A percentile compares a stretch with the other conserved stretches of the same genome.
Conservation (phyloP, 768 basidiomycete species). For the Amanita inopinata region DNA sequence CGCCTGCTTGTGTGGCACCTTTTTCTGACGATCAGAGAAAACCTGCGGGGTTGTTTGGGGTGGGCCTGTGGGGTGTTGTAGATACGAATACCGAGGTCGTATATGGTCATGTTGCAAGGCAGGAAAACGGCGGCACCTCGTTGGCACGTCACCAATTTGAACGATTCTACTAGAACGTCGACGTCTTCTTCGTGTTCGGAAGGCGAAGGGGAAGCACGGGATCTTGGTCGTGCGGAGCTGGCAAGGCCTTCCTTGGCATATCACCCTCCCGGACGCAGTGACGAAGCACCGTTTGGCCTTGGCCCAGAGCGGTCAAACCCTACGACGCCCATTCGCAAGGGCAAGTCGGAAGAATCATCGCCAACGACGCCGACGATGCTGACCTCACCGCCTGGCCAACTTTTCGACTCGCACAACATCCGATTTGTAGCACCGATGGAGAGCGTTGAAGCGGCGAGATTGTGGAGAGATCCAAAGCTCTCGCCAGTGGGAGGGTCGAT, state of each 20-base stretch:
- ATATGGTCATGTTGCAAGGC: neutral
- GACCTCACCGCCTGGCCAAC: neutral
- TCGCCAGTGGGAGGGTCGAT: conserved; percentile 4
- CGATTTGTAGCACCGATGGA: neutral
- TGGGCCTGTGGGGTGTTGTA: too few relatives aligned
- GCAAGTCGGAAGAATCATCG: neutral
- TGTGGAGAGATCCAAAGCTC: conserved; percentile 6
- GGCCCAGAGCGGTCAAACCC: too few relatives aligned
- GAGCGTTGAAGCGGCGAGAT: neutral
- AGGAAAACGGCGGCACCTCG: neutral
- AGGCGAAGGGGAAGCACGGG: too few relatives aligned
- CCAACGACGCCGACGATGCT: neutral
- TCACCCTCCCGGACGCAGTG: too few relatives aligned
- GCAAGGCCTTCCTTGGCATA: too few relatives aligned
- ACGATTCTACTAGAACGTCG: neutral
- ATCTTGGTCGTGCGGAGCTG: too few relatives aligned
- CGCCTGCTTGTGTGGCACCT: neutral
- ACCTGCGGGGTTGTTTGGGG: too few relatives aligned
- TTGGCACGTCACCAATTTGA: neutral
- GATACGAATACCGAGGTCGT: neutral
- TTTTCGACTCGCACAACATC: conserved; percentile 2
- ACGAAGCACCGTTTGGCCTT: too few relatives aligned
- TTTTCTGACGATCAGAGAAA: neutral
- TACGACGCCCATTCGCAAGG: too few relatives aligned
- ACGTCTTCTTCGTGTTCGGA: neutral